These are phyloP conservation scores for Teratosphaeria zuluensis DNA, from an alignment of 2,329 filamentous ascomycete species.

Conservation along the genomic window DNA sequence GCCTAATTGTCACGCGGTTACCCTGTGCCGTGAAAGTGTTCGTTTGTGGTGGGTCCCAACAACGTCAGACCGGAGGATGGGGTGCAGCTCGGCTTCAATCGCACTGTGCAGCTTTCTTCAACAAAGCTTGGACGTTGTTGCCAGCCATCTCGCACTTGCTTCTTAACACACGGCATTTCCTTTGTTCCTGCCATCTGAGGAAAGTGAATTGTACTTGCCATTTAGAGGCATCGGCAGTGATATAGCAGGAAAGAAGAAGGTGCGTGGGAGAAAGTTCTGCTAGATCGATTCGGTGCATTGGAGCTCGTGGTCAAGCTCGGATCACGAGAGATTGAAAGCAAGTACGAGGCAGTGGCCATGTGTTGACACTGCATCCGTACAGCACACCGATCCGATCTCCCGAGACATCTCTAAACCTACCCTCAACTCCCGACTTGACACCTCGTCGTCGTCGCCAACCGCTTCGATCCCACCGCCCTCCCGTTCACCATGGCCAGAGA, in stretches of 20 bases:
- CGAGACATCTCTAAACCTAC: background rate
- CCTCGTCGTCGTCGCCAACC: background rate
- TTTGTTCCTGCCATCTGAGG: background rate
- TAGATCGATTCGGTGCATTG: background rate
- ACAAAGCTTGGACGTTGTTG: background rate
- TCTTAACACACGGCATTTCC: background rate
- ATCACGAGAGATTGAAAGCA: background rate
- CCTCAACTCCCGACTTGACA: background rate
- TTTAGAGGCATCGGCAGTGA: background rate
- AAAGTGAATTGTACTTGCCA: background rate
- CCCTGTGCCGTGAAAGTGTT: background rate
- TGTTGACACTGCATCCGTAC: background rate
- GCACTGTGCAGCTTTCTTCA: background rate
- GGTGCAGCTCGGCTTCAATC: background rate
- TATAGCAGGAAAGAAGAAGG: background rate
- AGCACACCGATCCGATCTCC: background rate
- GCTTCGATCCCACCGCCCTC: background rate
- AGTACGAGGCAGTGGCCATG: background rate
- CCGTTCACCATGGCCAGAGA: slow-evolving; percentile 43
- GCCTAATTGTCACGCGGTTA: background rate
- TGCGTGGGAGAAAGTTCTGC: background rate
- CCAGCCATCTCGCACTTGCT: background rate
- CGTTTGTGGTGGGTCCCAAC: background rate
- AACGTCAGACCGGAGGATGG: background rate
- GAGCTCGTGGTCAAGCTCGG: background rate